These are phyloP conservation scores for Nemania diffusa DNA, from an alignment of 2,329 filamentous ascomycete genomes.

Conservation along the genomic window DNA sequence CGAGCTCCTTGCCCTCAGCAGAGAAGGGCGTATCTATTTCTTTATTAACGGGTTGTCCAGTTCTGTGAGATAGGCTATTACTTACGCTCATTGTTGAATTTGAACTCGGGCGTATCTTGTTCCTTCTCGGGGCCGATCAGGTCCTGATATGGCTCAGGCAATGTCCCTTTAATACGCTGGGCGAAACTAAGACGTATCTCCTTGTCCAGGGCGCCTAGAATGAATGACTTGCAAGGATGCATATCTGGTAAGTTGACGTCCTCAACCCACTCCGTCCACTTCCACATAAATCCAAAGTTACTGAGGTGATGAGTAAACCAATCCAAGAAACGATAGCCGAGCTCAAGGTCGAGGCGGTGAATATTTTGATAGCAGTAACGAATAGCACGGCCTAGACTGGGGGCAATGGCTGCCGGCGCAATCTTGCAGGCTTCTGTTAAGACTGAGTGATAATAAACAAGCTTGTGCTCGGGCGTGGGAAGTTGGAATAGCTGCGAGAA, in stretches of 20 bases:
- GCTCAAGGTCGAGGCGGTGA: constrained; percentile 85
- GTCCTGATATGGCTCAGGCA: constrained; percentile 83
- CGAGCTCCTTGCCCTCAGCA: constrained; percentile 83
- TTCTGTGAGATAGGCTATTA: constrained; percentile 40
- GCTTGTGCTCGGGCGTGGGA: constrained; percentile 87
- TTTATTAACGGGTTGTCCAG: constrained; percentile 33
- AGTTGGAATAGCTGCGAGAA: constrained; percentile 95
- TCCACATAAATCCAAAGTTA: constrained; percentile 99
- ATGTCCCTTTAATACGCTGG: constrained; percentile 91
- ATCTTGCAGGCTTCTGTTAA: constrained; percentile 97
- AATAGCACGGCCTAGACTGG: constrained; percentile 91
- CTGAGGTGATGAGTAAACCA: constrained; percentile 99
- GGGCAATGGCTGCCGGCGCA: constrained; percentile 94
- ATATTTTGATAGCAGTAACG: constrained; percentile 87
- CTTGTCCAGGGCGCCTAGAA: constrained; percentile 90
- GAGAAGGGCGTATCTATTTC: constrained; percentile 79
- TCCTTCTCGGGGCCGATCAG: constrained; percentile 90
- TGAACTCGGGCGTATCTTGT: constrained; percentile 95
- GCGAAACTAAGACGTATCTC: constrained; percentile 97
- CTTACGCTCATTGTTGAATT: constrained; percentile 81
- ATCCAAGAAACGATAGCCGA: constrained; percentile 88
- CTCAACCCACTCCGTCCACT: constrained; percentile 96
- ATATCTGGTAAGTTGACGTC: constrained; percentile 81
- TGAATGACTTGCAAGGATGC: constrained; percentile 93
- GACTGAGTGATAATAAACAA: constrained; percentile 96